phyloP scores from a whole-genome alignment of 164 flowering plant species.

The Dillenia turbinata region DNA sequence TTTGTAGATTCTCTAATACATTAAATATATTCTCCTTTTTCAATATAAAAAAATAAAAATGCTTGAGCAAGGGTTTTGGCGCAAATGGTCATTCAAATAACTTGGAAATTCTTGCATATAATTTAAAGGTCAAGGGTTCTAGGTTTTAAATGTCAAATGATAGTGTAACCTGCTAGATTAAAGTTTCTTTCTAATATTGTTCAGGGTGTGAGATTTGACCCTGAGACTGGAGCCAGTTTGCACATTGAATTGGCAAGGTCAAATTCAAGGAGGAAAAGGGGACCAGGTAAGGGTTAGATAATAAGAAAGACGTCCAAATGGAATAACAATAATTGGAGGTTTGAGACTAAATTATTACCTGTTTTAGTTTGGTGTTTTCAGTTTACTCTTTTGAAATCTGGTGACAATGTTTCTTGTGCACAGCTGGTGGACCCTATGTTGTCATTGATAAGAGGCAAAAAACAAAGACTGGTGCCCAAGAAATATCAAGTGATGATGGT shows the following conservation, averaged over 20 bases:
- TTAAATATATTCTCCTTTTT: too few relatives aligned
- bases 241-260: conserved; percentile 89
- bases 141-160: too few relatives aligned
- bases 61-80: too few relatives aligned
- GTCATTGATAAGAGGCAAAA: conserved; percentile 69
- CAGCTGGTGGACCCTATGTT: conserved; percentile 72
- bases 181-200: neutral
- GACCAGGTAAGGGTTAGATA: conserved; percentile 37
- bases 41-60: too few relatives aligned
- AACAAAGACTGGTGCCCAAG: conserved; percentile 34
- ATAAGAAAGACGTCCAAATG: too few relatives aligned
- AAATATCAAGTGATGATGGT: conserved; percentile 72
- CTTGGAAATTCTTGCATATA: too few relatives aligned
- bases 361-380: neutral
- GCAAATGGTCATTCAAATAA: too few relatives aligned
- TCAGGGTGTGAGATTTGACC: conserved; percentile 86
- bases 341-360: neutral
- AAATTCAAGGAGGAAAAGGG: conserved; percentile 63
- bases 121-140: too few relatives aligned
- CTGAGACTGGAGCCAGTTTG: conserved; percentile 59
- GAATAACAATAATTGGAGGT: neutral
- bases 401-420: conserved; percentile 13
- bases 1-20: too few relatives aligned
- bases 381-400: neutral
- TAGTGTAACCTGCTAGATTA: neutral